phyloP scores from a whole-genome alignment of 2,329 filamentous ascomycete genomes.

The Raffaelea deltoideospora region DNA sequence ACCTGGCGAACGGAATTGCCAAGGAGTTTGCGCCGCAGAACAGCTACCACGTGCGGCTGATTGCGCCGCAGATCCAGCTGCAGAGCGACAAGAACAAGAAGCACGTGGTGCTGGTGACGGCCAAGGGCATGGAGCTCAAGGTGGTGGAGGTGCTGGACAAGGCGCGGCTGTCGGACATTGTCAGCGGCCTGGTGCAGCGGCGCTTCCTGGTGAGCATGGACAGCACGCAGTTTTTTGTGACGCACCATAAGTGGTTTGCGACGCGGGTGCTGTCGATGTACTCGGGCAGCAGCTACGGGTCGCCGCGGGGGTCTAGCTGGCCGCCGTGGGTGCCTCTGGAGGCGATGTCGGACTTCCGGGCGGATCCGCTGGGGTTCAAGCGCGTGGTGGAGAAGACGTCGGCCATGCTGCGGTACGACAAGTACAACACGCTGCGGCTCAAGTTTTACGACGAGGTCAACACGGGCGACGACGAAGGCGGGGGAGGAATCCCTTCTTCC shows the following conservation, averaged over 20 bases:
- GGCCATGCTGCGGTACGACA: slow-evolving; percentile 86
- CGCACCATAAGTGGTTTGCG: slow-evolving; percentile 79
- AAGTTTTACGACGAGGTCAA: slow-evolving; percentile 95
- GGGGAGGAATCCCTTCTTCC: too few species aligned
- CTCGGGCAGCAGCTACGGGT: slow-evolving; percentile 83
- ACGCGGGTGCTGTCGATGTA: slow-evolving; percentile 82
- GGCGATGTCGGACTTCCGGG: slow-evolving; percentile 92
- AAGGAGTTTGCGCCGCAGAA: slow-evolving; percentile 83
- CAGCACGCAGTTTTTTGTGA: slow-evolving; percentile 95
- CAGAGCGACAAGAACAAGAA: slow-evolving; percentile 98
- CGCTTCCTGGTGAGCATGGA: slow-evolving; percentile 93
- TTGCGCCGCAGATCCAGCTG: slow-evolving; percentile 93
- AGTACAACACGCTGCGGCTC: slow-evolving; percentile 90
- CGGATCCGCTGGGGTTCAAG: slow-evolving; percentile 94
- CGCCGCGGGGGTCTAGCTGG: slow-evolving; percentile 74
- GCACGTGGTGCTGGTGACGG: slow-evolving; percentile 89
- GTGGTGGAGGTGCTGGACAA: slow-evolving; percentile 98
- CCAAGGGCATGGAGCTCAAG: slow-evolving; percentile 96
- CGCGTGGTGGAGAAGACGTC: slow-evolving; percentile 95
- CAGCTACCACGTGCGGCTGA: slow-evolving; percentile 85
- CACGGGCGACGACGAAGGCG: slow-evolving; percentile 31
- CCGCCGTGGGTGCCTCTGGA: slow-evolving; percentile 97
- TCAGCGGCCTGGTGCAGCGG: slow-evolving; percentile 88
- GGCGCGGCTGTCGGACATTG: slow-evolving; percentile 75
- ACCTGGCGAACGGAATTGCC: slow-evolving; percentile 62